Percentiles rank a stretch among this genome's conserved stretches.
phyloP scores from a whole-genome alignment of 495 filamentous ascomycete species.

The Lophium mytilinum region DNA sequence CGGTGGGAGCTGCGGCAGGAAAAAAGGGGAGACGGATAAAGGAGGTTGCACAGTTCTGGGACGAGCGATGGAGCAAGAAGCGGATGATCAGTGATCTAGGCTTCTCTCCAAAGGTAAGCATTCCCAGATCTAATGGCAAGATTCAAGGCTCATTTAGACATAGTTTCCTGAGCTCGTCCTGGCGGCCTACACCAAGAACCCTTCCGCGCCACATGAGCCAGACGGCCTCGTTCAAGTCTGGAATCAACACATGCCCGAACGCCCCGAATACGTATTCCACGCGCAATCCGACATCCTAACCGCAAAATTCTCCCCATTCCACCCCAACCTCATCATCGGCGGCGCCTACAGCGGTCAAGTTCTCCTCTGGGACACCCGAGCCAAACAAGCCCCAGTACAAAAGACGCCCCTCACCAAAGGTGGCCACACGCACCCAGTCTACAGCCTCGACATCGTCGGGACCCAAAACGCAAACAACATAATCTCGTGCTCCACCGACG shows the following conservation, averaged over 20 bases:
- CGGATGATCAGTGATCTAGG: constrained; percentile 88
- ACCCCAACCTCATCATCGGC: constrained; percentile 89
- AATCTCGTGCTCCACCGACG: constrained; percentile 90
- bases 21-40: constrained; percentile 73
- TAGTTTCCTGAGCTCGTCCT: constrained; percentile 85
- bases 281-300: constrained; percentile 92
- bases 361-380: constrained; percentile 93
- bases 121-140: not conserved
- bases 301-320: constrained; percentile 94
- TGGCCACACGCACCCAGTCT: constrained; percentile 94
- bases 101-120: constrained; percentile 76
- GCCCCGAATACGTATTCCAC: constrained; percentile 93
- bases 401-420: constrained; percentile 90
- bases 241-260: constrained; percentile 89
- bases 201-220: constrained; percentile 88
- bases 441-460: constrained; percentile 88
- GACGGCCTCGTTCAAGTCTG: constrained; percentile 92
- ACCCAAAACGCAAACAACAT: constrained; percentile 99
- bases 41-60: constrained; percentile 86
- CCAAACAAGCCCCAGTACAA: constrained; percentile 73
- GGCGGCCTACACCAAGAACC: constrained; percentile 93
- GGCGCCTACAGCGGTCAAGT: constrained; percentile 95
- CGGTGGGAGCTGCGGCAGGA: constrained; percentile 49
- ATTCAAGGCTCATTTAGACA: constrained; percentile 5
- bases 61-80: constrained; percentile 94